A percentile compares a stretch with the other conserved stretches of the same genome.
phyloP scores from a whole-genome alignment of 768 basidiomycete species.

The Psilocybe subaeruginosa region DNA sequence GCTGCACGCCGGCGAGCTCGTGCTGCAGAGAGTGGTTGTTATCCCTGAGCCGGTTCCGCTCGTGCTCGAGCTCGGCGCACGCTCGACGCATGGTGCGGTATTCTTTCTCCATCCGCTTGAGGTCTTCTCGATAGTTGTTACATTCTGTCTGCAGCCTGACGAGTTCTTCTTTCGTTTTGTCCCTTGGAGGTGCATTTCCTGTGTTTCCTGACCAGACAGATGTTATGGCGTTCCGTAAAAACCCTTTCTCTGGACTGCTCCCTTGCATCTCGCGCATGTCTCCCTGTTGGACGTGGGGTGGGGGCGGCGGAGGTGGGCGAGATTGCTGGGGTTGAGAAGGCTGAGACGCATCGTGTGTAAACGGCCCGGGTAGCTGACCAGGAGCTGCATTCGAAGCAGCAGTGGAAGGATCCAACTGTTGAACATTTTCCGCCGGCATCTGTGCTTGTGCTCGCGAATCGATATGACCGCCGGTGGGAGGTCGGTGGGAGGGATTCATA shows the following conservation, averaged over 20 bases:
- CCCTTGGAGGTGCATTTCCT: not conserved
- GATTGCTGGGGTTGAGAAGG: too few relatives aligned
- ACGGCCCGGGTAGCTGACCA: too few relatives aligned
- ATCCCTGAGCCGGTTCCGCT: slow-evolving; percentile 3
- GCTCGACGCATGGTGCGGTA: not conserved
- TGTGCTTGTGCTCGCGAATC: not conserved
- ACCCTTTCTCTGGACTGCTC: too few relatives aligned
- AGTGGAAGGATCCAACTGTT: too few relatives aligned
- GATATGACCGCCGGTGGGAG: not conserved
- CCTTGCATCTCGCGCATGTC: too few relatives aligned
- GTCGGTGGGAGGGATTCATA: not conserved
- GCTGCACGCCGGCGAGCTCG: slow-evolving; percentile 13
- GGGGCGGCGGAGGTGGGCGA: too few relatives aligned
- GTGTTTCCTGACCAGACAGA: too few relatives aligned
- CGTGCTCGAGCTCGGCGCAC: slow-evolving; percentile 3
- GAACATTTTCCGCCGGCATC: not conserved
- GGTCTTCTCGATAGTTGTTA: not conserved
- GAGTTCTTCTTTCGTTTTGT: slow-evolving; percentile 2
- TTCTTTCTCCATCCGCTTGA: not conserved
- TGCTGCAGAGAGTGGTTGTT: slow-evolving; percentile 1
- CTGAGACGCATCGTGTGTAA: too few relatives aligned
- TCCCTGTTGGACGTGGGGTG: too few relatives aligned
- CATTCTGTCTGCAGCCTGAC: not conserved
- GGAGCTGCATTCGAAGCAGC: too few relatives aligned
- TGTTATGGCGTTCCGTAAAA: too few relatives aligned